These are phyloP conservation scores for Didymosphaeria variabile DNA, from an alignment of 2,329 filamentous ascomycete species.

Conservation along the genomic window DNA sequence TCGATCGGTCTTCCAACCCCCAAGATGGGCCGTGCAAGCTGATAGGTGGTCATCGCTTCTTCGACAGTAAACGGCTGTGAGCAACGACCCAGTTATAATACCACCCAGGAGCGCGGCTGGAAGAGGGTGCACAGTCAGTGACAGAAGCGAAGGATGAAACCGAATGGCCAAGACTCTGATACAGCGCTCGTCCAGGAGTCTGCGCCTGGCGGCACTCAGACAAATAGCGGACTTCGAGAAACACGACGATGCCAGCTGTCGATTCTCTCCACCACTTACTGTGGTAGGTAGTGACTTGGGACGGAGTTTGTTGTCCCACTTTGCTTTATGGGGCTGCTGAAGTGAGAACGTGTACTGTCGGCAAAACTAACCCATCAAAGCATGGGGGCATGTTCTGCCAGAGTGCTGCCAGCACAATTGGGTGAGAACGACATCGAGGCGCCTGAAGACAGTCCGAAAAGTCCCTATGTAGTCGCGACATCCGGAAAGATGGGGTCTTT, in stretches of 20 bases:
- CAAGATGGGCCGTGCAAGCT: background rate
- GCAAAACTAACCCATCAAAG: background rate
- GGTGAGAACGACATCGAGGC: background rate
- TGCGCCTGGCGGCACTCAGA: background rate
- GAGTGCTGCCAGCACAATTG: background rate
- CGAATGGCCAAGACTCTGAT: too few species aligned
- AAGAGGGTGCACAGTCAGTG: background rate
- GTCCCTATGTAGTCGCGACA: background rate
- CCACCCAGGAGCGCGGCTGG: background rate
- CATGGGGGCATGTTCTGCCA: background rate
- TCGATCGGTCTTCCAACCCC: background rate
- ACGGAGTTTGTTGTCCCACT: background rate
- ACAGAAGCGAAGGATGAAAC: background rate
- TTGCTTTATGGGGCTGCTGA: background rate
- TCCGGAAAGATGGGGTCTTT: background rate
- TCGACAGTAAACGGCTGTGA: conserved; percentile 8
- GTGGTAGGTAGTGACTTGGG: background rate
- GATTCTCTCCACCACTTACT: background rate
- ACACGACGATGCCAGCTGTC: background rate
- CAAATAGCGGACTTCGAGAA: background rate
- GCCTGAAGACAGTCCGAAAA: background rate
- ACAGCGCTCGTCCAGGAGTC: background rate
- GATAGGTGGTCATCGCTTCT: conserved; percentile 6
- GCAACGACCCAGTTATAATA: conserved; percentile 13
- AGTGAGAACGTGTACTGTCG: background rate